Conservation (phyloP, 805 yeast genomes). For the Soucietia sequanensis region DNA sequence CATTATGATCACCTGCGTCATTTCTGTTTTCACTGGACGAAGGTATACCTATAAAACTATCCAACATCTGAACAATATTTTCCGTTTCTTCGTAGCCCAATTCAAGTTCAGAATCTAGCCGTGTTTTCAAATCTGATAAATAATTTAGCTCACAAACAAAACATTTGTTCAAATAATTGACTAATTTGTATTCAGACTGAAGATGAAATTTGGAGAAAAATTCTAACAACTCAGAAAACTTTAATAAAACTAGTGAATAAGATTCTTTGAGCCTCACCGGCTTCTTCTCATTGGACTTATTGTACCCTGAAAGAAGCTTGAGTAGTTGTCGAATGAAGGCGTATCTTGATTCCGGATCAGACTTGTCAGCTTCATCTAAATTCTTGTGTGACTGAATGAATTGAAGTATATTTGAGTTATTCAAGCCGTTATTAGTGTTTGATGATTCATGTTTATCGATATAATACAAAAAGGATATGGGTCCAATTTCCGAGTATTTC, state of each 20-base stretch:
- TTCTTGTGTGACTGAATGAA: not conserved
- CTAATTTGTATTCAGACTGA: slow-evolving; percentile 15
- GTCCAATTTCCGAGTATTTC: slow-evolving; percentile 3
- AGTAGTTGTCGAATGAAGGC: not conserved
- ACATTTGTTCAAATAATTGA: slow-evolving; percentile 17
- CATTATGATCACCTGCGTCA: no score
- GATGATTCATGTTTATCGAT: slow-evolving; percentile 1
- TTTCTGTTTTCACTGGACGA: slow-evolving; percentile 6
- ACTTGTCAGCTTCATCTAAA: not conserved
- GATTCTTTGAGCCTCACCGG: slow-evolving; percentile 15
- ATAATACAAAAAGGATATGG: slow-evolving; percentile 9
- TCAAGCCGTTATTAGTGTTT: not conserved
- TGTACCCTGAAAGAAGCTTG: not conserved
- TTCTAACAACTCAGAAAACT: slow-evolving; percentile 15
- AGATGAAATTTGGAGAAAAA: slow-evolving; percentile 13
- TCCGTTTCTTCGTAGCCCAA: slow-evolving; percentile 19
- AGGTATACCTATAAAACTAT: slow-evolving; percentile 13
- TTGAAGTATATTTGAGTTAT: not conserved
- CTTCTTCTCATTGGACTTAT: slow-evolving; percentile 1
- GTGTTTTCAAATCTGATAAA: slow-evolving; percentile 14
- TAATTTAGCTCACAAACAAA: slow-evolving; percentile 15
- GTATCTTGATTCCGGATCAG: not conserved
- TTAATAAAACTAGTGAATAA: slow-evolving; percentile 13
- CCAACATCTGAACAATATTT: slow-evolving; percentile 18
- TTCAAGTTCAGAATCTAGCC: slow-evolving; percentile 12